Conservation (phyloP, 306 rosid species). For the Gillenia trifoliata region DNA sequence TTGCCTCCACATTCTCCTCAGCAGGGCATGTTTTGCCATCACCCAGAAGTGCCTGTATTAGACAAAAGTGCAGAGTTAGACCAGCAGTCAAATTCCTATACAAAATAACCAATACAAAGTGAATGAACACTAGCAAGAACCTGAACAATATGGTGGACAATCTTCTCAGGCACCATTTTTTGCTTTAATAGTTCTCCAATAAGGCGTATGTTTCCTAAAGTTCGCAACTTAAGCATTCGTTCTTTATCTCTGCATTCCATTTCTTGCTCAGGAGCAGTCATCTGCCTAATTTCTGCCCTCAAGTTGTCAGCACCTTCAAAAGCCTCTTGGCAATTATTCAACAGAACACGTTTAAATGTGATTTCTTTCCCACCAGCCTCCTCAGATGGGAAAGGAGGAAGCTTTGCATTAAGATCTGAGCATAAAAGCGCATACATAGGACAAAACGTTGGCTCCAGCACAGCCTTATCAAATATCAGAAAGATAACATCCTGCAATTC, state of each 20-base stretch:
- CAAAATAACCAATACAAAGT: neutral
- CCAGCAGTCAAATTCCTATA: neutral
- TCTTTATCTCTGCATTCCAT: conserved; percentile 39
- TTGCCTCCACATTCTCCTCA: conserved; percentile 47
- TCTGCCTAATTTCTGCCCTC: conserved; percentile 34
- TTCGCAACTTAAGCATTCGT: conserved; percentile 33
- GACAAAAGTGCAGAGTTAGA: conserved; percentile 5
- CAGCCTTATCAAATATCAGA: conserved; percentile 40
- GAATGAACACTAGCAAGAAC: conserved; percentile 13
- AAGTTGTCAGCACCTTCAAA: conserved; percentile 39
- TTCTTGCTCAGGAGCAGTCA: conserved; percentile 38
- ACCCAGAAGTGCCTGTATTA: conserved; percentile 33
- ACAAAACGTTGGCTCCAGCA: conserved; percentile 43
- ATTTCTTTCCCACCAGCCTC: conserved; percentile 31
- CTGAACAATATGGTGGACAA: conserved; percentile 45
- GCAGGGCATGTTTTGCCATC: conserved; percentile 30
- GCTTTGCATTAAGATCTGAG: conserved; percentile 36
- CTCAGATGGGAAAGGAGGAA: conserved; percentile 32
- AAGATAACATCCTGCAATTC: conserved; percentile 31
- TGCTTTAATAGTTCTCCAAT: conserved; percentile 42
- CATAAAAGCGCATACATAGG: conserved; percentile 43
- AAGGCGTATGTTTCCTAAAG: conserved; percentile 42
- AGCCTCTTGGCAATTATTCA: conserved; percentile 39
- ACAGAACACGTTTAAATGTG: conserved; percentile 35
- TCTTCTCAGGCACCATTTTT: conserved; percentile 40